Conservation (phyloP, 768 basidiomycete genomes). For the Glaciozyma antarctica region DNA sequence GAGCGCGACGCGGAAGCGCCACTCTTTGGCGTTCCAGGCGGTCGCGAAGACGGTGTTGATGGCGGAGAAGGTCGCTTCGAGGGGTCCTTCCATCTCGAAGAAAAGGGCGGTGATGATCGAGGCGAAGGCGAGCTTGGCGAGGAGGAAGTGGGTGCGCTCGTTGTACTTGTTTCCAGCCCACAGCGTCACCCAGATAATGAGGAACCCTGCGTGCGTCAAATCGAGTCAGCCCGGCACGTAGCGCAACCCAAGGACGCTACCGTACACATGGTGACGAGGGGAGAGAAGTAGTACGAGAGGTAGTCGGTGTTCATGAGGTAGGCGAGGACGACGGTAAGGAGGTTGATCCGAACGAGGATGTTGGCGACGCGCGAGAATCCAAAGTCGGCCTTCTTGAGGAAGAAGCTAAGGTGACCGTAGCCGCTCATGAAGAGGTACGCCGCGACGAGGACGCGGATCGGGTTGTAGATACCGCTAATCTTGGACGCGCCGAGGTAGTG, state of each 20-base stretch:
- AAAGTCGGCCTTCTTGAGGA: constrained; percentile 81
- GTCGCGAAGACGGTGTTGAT: constrained; percentile 61
- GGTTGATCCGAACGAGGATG: constrained; percentile 72
- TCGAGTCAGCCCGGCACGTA: neutral
- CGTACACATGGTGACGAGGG: constrained; percentile 67
- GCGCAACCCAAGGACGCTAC: neutral
- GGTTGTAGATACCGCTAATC: constrained; percentile 86
- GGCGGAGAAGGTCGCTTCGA: constrained; percentile 56
- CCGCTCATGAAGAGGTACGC: constrained; percentile 73
- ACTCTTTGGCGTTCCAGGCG: constrained; percentile 75
- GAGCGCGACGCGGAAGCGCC: constrained; percentile 77
- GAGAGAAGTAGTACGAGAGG: constrained; percentile 81
- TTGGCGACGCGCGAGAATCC: constrained; percentile 63
- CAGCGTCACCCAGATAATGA: constrained; percentile 76
- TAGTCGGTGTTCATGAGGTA: constrained; percentile 91
- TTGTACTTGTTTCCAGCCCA: constrained; percentile 62
- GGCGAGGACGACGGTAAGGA: constrained; percentile 68
- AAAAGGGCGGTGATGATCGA: constrained; percentile 56
- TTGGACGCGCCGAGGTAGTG: constrained; percentile 85
- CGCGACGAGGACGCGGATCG: constrained; percentile 76
- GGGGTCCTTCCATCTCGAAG: constrained; percentile 54
- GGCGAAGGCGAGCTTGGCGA: constrained; percentile 61
- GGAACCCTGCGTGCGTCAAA: constrained; percentile 47
- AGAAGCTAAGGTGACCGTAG: constrained; percentile 64
- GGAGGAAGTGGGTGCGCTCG: constrained; percentile 55